Evolutionary conservation across 2,329 filamentous ascomycete genomes (phyloP).

Genomic region (Huntiella moniliformis): DNA sequence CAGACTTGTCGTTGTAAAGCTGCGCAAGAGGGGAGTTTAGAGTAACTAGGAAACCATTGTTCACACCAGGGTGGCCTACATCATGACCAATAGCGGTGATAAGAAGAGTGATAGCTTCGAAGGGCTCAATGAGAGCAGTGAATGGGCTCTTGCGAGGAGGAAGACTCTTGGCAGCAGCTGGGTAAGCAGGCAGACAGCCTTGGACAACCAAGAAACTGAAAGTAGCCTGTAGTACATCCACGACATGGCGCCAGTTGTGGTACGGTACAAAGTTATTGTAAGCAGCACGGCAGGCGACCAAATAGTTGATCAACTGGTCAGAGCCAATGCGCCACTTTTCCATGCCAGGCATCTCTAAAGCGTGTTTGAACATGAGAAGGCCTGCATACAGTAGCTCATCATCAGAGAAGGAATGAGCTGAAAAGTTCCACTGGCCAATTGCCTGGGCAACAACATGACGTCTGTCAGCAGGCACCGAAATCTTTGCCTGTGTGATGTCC

Average conservation of each 20-base stretch:
- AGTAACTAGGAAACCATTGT: conserved; percentile 87
- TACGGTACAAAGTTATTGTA: conserved; percentile 95
- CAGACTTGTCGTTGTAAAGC: conserved; percentile 90
- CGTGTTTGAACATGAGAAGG: conserved; percentile 79
- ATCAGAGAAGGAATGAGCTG: conserved; percentile 72
- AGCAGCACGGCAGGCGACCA: conserved; percentile 75
- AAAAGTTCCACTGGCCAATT: conserved; percentile 71
- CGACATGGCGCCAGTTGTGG: conserved; percentile 94
- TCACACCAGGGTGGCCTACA: conserved; percentile 91
- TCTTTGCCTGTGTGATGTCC: conserved; percentile 42
- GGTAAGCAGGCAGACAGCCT: conserved; percentile 54
- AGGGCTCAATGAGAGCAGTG: conserved; percentile 58
- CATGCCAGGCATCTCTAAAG: conserved; percentile 62
- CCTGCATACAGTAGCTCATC: conserved; percentile 78
- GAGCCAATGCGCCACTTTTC: conserved; percentile 61
- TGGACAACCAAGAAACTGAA: conserved; percentile 78
- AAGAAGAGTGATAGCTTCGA: conserved; percentile 74
- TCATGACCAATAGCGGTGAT: conserved; percentile 96
- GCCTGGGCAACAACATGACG: conserved; percentile 46
- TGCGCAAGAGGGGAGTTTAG: conserved; percentile 86
- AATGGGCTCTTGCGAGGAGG: conserved; percentile 39
- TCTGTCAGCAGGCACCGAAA: conserved; percentile 48
- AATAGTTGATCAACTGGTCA: conserved; percentile 66
- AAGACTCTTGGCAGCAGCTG: conserved; percentile 16
- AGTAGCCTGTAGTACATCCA: conserved; percentile 85